Evolutionary conservation across 768 basidiomycete genomes (phyloP).

Genomic region (Hericium coralloides): DNA sequence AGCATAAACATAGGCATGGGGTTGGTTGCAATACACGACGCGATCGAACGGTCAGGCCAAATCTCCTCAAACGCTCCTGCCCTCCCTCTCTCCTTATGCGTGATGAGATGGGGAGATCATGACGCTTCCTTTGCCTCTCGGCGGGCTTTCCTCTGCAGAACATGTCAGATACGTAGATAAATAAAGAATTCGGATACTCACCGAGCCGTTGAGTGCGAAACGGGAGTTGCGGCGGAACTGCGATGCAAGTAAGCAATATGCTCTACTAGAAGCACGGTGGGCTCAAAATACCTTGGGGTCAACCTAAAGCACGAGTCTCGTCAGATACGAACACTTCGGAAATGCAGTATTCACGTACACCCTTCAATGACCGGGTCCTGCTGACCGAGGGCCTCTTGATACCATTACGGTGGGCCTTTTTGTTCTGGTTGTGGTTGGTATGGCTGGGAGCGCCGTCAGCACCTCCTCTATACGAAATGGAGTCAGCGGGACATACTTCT

Average conservation of each 20-base stretch:
- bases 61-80: neutral
- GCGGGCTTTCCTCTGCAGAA: constrained; percentile 54
- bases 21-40: constrained; percentile 8
- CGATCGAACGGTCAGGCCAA: neutral
- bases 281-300: constrained; percentile 58
- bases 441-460: constrained; percentile 38
- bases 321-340: constrained; percentile 1
- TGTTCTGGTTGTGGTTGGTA: constrained; percentile 93
- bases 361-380: constrained; percentile 76
- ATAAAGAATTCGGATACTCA: constrained; percentile 28
- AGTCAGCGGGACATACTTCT: constrained; percentile 57
- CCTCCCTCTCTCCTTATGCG: neutral
- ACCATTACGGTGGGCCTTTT: constrained; percentile 97
- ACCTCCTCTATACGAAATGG: constrained; percentile 6
- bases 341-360: constrained; percentile 81
- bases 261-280: neutral
- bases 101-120: constrained; percentile 14
- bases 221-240: constrained; percentile 84
- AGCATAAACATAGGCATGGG: constrained; percentile 10
- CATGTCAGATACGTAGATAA: neutral
- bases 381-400: constrained; percentile 76
- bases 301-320: constrained; percentile 37
- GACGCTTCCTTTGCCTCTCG: constrained; percentile 47
- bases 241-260: neutral
- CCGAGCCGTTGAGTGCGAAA: constrained; percentile 66